Evolutionary conservation across 495 filamentous ascomycete genomes (phyloP), one percentile per base, ranked within the genome.

Genomic region (Penicillium goetzii): DNA sequence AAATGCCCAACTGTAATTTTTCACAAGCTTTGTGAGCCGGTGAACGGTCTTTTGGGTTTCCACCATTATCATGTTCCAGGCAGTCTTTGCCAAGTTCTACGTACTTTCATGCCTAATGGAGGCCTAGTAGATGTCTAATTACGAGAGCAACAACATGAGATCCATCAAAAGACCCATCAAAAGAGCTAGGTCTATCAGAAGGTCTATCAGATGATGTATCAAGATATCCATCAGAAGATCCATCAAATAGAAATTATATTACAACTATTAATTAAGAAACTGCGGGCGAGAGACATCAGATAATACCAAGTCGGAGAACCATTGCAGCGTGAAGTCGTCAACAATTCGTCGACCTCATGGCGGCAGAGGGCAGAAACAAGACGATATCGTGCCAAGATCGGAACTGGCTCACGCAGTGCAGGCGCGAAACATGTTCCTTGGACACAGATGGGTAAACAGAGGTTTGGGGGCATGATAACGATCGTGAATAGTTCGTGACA

Each of bases 401-500:
- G 23, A 51, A n/a, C 14, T 28, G 47, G 25, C 15, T 30, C 47
- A 51, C 26, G 25, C 23, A 3, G 25, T n/a, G 25, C 15, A 12
- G 14, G 47, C 14, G 47, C 12, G n/a, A 55, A 33, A n/a, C 30
- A 55, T n/a, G 7, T 30, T 12, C 8, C 52, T 17, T 15, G 19
- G 32, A 21, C 32, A 55, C 32, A 1, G 28, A 25, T 33, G 5
- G 55, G 33, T 15, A 28, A 28, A 15, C 19, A 36, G 34, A 28
- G 51, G 41, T 34, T 52, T 45, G 23, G 15, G 38, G 45, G 55
- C 26, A 63, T 41, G 58, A 32, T 69, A 73, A 68, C 33, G 71
- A 73, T 73, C 66, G 71, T 73, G 53, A 56, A 28, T 38, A 50
- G 38, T 67, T 72, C 69, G 66, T 73, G 56, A 69, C 58, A 62